Base-by-base conservation (phyloP, 306 rosid genomes). In the Nissolia schottii region DNA sequence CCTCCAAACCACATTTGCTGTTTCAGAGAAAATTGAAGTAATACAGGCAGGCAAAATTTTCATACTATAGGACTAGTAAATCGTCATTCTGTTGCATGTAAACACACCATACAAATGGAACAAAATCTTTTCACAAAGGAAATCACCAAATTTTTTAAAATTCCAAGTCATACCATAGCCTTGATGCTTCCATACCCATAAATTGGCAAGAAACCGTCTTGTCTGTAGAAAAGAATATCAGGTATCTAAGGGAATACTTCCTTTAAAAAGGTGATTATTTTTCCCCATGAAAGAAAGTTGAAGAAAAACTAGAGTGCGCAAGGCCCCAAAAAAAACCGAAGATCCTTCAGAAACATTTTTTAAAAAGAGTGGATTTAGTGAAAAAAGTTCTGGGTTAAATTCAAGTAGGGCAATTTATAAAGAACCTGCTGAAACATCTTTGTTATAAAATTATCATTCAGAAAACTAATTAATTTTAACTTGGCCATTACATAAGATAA, bases 141-240 rank as follows among this genome's bases (percentile, higher is more conserved):
- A 76, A 67, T 76, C 74, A 71, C 61, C 56, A 48, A 58, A 29
- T 43, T 62, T 38, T 49, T 64, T 49, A 14, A 34, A 46, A 40
- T 74, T 56, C 67, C 53, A 77, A 53, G 25, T 55, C 79, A 75
- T 72, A 80, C 77, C 83, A 65, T 78, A 45, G 70, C 79, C 50
- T 54, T 34, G 66, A 81, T 40, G 84, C 70, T 83, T 66, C 85
- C 74, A 80, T 80, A 70, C 64, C 55, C 81, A 60, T 82, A 63
- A 79, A 65, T 73, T 66, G 34, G 77, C 73, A 46, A 55, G 74
- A 84, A 64, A 80, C 43, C 19, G 16, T 59, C 74, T 76, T 43
- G 70, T 67, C 76, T 6, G 78, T 66, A 19, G 62, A 75, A 71
- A 80, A 76, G 16, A 60, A 74, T 56, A 67, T 76, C 20, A 20